Evolutionary conservation across 345 rosid species (phyloP).

Genomic region (Murraya koenigii): DNA sequence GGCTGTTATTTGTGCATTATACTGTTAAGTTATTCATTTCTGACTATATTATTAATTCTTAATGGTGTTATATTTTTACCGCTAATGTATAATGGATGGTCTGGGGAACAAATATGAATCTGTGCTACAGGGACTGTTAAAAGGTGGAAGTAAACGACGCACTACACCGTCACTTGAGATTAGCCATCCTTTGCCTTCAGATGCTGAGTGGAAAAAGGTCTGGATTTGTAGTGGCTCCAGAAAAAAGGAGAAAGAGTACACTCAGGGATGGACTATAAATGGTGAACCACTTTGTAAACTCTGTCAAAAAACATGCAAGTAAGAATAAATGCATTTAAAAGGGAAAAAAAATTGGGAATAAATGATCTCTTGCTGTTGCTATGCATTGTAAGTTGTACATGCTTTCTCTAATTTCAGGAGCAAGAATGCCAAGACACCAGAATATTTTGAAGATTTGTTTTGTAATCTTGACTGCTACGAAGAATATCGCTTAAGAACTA

Average conservation of each 20-base stretch:
- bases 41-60: background rate
- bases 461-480: conserved; percentile 81
- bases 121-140: conserved; percentile 72
- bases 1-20: background rate
- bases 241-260: conserved; percentile 70
- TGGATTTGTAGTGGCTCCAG: conserved; percentile 42
- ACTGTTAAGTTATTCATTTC: background rate
- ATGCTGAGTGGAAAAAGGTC: conserved; percentile 76
- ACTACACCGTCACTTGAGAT: conserved; percentile 66
- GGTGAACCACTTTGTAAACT: conserved; percentile 93
- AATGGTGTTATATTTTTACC: background rate
- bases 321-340: background rate
- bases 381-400: background rate
- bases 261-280: conserved; percentile 72
- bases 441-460: conserved; percentile 94
- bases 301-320: conserved; percentile 85
- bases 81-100: conserved; percentile 8
- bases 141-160: conserved; percentile 86
- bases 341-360: conserved; percentile 21
- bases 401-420: conserved; percentile 47
- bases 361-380: conserved; percentile 14
- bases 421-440: conserved; percentile 66
- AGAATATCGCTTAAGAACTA: conserved; percentile 85
- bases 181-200: conserved; percentile 64
- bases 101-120: conserved; percentile 12